Conservation (phyloP, 805 yeast species). For the Saccharomycopsis amapae region DNA sequence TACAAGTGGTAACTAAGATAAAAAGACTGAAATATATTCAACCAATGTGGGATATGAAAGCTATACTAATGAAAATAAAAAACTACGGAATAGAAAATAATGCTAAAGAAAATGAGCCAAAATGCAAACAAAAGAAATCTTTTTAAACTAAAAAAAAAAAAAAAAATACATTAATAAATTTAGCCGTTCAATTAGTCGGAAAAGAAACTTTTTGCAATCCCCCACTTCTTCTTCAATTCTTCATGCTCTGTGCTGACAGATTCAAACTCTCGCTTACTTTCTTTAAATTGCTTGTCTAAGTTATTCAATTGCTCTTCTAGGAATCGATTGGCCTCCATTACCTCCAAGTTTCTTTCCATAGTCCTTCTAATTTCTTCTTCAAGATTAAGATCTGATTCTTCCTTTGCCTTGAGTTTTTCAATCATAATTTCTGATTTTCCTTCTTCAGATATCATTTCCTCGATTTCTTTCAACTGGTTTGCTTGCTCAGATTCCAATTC, state of each 20-base stretch:
- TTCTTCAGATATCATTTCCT: slow-evolving; percentile 3
- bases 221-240: slow-evolving; percentile 17
- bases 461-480: slow-evolving; percentile 20
- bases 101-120: not conserved
- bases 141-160: not conserved
- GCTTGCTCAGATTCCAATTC: slow-evolving; percentile 31
- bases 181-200: not conserved
- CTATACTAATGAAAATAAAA: not conserved
- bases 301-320: slow-evolving; percentile 38
- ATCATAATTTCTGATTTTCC: slow-evolving; percentile 9
- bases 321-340: slow-evolving; percentile 54
- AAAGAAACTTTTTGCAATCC: slow-evolving; percentile 13
- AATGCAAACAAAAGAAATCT: no score
- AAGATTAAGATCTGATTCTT: slow-evolving; percentile 32
- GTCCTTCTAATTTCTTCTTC: slow-evolving; percentile 50
- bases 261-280: slow-evolving; percentile 15
- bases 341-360: slow-evolving; percentile 55
- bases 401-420: slow-evolving; percentile 35
- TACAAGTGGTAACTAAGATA: not conserved
- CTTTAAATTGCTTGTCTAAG: slow-evolving; percentile 16
- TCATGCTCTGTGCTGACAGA: slow-evolving; percentile 16
- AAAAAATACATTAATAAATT: not conserved
- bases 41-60: not conserved
- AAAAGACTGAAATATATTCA: not conserved
- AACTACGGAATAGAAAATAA: not conserved